Percentiles rank a stretch among this genome's conserved stretches.
These are phyloP conservation scores for Globisporangium paddicum DNA, from an alignment of 352 stramenopile species.

Conservation along the genomic window DNA sequence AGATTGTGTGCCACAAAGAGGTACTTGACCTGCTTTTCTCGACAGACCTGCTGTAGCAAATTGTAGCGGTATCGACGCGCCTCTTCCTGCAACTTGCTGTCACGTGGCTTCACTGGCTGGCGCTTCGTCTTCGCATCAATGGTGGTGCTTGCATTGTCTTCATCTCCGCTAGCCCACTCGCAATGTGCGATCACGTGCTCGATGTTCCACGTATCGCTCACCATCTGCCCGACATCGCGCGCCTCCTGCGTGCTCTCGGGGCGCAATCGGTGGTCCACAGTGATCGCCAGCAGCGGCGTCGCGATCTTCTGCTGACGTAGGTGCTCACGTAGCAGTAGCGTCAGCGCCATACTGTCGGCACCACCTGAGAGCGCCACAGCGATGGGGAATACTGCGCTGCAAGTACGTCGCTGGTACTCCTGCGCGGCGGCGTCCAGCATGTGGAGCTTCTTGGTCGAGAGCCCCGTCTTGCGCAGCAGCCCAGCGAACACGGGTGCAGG, in stretches of 20 bases:
- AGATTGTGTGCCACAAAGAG: slow-evolving; percentile 80
- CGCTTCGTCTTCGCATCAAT: not conserved
- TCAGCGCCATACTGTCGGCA: slow-evolving; percentile 78
- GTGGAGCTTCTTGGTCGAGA: slow-evolving; percentile 37
- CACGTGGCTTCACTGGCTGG: slow-evolving; percentile 28
- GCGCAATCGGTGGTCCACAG: slow-evolving; percentile 72
- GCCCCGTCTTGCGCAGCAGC: slow-evolving; percentile 30
- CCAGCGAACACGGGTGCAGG: slow-evolving; percentile 28
- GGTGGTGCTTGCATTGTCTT: not conserved
- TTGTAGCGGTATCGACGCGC: slow-evolving; percentile 66
- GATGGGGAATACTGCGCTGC: slow-evolving; percentile 33
- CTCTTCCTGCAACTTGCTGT: slow-evolving; percentile 75
- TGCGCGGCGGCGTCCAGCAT: slow-evolving; percentile 26
- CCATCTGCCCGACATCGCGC: slow-evolving; percentile 38
- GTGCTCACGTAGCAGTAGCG: slow-evolving; percentile 68
- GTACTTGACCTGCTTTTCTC: slow-evolving; percentile 41
- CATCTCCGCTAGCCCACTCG: slow-evolving; percentile 32
- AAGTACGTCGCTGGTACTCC: not conserved
- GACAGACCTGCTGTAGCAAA: slow-evolving; percentile 49
- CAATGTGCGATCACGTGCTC: slow-evolving; percentile 47
- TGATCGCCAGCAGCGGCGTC: slow-evolving; percentile 72
- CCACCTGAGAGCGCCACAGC: slow-evolving; percentile 74
- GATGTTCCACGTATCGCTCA: slow-evolving; percentile 35
- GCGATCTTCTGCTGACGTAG: slow-evolving; percentile 36
- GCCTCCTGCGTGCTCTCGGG: slow-evolving; percentile 62